Evolutionary conservation across 441 rosid species (phyloP), one percentile per base, ranked within the genome.

Genomic region (Croton setiger): DNA sequence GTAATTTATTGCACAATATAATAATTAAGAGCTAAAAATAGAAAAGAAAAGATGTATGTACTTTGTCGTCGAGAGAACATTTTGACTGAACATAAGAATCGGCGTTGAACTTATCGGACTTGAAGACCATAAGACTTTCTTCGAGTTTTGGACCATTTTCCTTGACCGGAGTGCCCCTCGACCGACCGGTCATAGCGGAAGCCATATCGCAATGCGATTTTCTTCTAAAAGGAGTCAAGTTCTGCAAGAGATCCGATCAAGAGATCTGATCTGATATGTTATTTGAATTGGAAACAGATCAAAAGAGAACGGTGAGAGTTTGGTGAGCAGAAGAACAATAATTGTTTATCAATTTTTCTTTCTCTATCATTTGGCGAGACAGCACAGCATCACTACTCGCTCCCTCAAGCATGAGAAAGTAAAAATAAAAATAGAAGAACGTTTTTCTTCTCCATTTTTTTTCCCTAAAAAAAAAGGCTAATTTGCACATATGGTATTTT

Each of bases 61-160:
- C 99, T 96, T 93, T 96, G 70, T 96, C 99, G 85, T 84, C 87
- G 78, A 96, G 93, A 52, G 98, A 81, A 75, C 97, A 92, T 82
- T 88, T 96, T 72, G 98, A 84, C 83, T 93, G 96, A 65, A 96
- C 90, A 80, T 81, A 96, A 67, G 88, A 81, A 49, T 93, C 96
- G 72, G 98, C 93, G 73, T 96, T 91, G 83, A 92, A 96, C 76
- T 73, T 87, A 58, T 93, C 99, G 65, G 99, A 87, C 92, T 87
- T 91, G 89, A 96, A 96, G 8, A 84, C 80, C 61, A 65, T 74
- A 65, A 96, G 82, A 41, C 93, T 96, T 85, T 92, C 99, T 71
- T 96, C 98, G 44, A 86, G 78, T 79, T 82, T 87, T 12, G 77
- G 71, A 57, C 90, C 97, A 74, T 87, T 91, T 74, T 91, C 97